phyloP scores from a whole-genome alignment of 1,139 yeast species.

The Debaryomyces singareniensis region DNA sequence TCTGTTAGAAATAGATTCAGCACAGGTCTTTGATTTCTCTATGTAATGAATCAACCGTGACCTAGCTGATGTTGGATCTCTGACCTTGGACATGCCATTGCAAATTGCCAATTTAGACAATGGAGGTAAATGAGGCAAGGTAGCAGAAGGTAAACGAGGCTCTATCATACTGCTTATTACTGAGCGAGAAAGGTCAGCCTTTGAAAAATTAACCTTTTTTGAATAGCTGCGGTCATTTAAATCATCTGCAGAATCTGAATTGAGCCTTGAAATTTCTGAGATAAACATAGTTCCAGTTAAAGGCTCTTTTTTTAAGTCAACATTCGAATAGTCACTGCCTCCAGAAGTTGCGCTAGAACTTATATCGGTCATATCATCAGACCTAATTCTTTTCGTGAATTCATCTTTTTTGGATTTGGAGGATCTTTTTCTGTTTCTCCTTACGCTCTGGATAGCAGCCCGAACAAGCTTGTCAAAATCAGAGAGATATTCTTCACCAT shows the following conservation, averaged over 20 bases:
- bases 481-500: slow-evolving; percentile 45
- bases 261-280: slow-evolving; percentile 30
- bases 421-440: slow-evolving; percentile 40
- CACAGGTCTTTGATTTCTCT: slow-evolving; percentile 62
- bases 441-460: slow-evolving; percentile 75
- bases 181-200: slow-evolving; percentile 30
- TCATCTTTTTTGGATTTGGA: slow-evolving; percentile 20
- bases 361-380: slow-evolving; percentile 1
- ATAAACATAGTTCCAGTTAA: slow-evolving; percentile 14
- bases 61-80: slow-evolving; percentile 7
- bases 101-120: slow-evolving; percentile 1
- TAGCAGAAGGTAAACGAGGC: slow-evolving; percentile 18
- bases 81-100: background rate
- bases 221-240: slow-evolving; percentile 29
- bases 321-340: background rate
- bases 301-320: background rate
- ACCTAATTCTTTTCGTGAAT: slow-evolving; percentile 4
- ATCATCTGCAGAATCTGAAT: slow-evolving; percentile 31
- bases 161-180: slow-evolving; percentile 34
- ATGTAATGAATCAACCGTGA: slow-evolving; percentile 33
- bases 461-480: slow-evolving; percentile 89
- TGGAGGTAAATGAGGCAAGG: slow-evolving; percentile 3
- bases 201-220: slow-evolving; percentile 20
- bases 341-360: background rate
- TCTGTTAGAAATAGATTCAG: slow-evolving; percentile 38